phyloP scores from a whole-genome alignment of 148 eudicot species.

The Nepenthes mirabilis region DNA sequence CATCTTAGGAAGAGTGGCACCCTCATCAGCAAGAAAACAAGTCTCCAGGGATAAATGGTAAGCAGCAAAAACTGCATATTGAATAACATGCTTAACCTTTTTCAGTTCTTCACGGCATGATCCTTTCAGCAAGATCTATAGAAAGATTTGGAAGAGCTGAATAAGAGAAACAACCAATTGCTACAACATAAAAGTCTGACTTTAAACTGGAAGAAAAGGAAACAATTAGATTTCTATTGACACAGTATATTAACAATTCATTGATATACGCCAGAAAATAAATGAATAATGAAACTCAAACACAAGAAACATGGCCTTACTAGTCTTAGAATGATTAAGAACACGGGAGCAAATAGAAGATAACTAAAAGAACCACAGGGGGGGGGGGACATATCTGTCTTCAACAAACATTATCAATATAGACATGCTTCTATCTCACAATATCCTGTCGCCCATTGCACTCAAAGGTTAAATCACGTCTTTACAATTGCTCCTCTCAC shows the following conservation, averaged over 20 bases:
- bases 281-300: no score
- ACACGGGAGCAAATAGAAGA: no score
- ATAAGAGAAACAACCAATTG: not conserved
- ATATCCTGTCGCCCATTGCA: no score
- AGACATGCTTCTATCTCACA: no score
- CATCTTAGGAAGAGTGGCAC: conserved; percentile 79
- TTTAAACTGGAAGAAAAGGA: not conserved
- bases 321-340: no score
- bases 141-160: conserved; percentile 3
- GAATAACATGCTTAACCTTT: conserved; percentile 77
- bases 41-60: conserved; percentile 90
- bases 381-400: no score
- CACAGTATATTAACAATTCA: not conserved
- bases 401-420: no score
- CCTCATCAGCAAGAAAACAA: conserved; percentile 94
- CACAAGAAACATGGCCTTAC: no score
- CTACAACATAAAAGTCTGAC: not conserved
- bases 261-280: no score
- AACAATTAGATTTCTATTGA: not conserved
- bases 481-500: no score
- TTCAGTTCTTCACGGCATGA: conserved; percentile 66
- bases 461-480: no score
- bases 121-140: conserved; percentile 81
- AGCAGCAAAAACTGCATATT: conserved; percentile 89
- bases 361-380: no score